phyloP scores from a whole-genome alignment of 2,329 filamentous ascomycete genomes.

The Phyllosticta citrichinensis region DNA sequence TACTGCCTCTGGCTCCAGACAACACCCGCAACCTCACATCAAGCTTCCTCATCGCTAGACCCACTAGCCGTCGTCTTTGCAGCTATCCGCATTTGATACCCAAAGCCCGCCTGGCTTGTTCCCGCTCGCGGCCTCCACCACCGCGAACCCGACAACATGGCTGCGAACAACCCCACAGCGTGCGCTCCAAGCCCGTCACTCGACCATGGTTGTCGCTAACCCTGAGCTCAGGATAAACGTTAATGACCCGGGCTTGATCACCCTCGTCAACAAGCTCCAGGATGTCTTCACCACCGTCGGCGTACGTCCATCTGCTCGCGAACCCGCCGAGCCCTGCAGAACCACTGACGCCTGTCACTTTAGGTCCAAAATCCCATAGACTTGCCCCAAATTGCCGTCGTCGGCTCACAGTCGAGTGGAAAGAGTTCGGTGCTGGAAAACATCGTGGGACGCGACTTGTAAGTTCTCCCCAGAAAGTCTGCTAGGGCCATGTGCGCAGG shows the following conservation, averaged over 20 bases:
- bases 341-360: slow-evolving; percentile 22
- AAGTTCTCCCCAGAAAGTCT: slow-evolving; percentile 33
- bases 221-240: slow-evolving; percentile 53
- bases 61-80: slow-evolving; percentile 4
- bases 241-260: slow-evolving; percentile 60
- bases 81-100: neutral
- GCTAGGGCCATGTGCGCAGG: neutral
- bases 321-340: slow-evolving; percentile 9
- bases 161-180: slow-evolving; percentile 33
- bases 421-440: slow-evolving; percentile 99
- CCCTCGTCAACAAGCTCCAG: slow-evolving; percentile 95
- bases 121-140: slow-evolving; percentile 4
- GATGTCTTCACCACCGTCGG: slow-evolving; percentile 98
- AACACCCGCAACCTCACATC: slow-evolving; percentile 3
- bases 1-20: slow-evolving; percentile 1
- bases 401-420: slow-evolving; percentile 96
- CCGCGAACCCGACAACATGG: slow-evolving; percentile 23
- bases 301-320: slow-evolving; percentile 36
- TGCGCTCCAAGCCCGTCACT: slow-evolving; percentile 16
- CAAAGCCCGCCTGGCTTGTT: neutral
- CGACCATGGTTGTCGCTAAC: slow-evolving; percentile 1
- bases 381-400: slow-evolving; percentile 93
- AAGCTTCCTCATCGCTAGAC: slow-evolving; percentile 1
- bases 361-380: slow-evolving; percentile 98
- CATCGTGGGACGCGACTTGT: slow-evolving; percentile 98